phyloP scores from a whole-genome alignment of 805 yeast genomes.

The Nakazawaea anatomiae region DNA sequence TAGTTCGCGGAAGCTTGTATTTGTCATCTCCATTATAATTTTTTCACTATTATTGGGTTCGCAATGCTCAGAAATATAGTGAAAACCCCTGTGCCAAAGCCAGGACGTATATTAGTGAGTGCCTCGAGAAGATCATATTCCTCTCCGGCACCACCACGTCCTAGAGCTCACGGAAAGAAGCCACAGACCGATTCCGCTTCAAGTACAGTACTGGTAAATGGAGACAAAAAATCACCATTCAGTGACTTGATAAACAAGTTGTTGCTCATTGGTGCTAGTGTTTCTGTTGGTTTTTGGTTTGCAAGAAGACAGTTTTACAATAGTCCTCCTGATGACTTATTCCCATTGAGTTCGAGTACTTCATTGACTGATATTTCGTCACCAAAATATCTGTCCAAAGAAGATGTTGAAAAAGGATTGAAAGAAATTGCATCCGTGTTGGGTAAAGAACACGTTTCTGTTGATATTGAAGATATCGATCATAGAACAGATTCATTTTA shows the following conservation, averaged over 20 bases:
- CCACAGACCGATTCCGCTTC: neutral
- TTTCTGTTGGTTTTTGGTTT: slow-evolving; percentile 1
- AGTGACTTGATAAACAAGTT: slow-evolving; percentile 1
- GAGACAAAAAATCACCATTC: neutral
- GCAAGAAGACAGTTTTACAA: neutral
- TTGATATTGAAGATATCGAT: slow-evolving; percentile 35
- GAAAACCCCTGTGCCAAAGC: neutral
- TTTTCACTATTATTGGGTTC: too few species aligned
- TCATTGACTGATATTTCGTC: slow-evolving; percentile 16
- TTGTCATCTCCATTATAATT: too few species aligned
- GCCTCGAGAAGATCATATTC: neutral
- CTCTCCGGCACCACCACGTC: neutral
- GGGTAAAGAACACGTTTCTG: slow-evolving; percentile 40
- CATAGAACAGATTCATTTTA: slow-evolving; percentile 61
- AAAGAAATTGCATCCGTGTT: slow-evolving; percentile 39
- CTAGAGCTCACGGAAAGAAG: neutral
- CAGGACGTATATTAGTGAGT: neutral
- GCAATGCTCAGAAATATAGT: neutral
- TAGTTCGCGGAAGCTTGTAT: too few species aligned
- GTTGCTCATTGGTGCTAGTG: slow-evolving; percentile 5
- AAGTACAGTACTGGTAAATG: neutral
- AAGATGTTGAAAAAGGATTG: slow-evolving; percentile 38
- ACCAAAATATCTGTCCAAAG: slow-evolving; percentile 45
- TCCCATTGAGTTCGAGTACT: slow-evolving; percentile 11
- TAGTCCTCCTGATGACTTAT: slow-evolving; percentile 7